A percentile compares a stretch with the other conserved stretches of the same genome.
Conservation (phyloP, 352 stramenopile genomes). For the Phytopythium kandeliae region DNA sequence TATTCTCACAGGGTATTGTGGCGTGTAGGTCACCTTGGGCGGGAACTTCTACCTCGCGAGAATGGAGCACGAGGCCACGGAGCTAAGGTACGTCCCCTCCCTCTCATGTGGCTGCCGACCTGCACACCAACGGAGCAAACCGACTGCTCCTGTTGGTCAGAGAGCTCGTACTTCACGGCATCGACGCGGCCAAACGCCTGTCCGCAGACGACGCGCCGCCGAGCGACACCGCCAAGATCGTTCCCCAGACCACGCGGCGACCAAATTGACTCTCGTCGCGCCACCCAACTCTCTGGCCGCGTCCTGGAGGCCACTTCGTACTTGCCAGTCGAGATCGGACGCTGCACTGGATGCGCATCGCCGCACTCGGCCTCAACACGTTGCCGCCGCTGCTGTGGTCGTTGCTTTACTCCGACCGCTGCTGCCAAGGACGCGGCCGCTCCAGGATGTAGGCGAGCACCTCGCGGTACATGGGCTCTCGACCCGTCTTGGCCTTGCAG, state of each 20-base stretch:
- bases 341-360: too few relatives aligned
- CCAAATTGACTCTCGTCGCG: too few relatives aligned
- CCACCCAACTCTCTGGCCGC: too few relatives aligned
- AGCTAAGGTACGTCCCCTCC: slow-evolving; percentile 25
- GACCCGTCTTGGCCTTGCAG: slow-evolving; percentile 68
- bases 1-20: too few relatives aligned
- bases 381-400: too few relatives aligned
- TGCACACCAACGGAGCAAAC: neutral
- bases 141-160: neutral
- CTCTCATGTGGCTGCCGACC: neutral
- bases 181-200: slow-evolving; percentile 19
- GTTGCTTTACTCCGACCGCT: too few relatives aligned
- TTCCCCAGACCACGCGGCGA: too few relatives aligned
- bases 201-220: slow-evolving; percentile 4
- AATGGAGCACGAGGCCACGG: slow-evolving; percentile 55
- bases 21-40: slow-evolving; percentile 23
- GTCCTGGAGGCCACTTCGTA: too few relatives aligned
- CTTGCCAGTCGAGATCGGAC: too few relatives aligned
- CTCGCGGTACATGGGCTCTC: slow-evolving; percentile 63
- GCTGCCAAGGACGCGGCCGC: too few relatives aligned
- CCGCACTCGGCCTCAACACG: too few relatives aligned
- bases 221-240: slow-evolving; percentile 7
- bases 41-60: slow-evolving; percentile 65
- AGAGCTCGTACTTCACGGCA: slow-evolving; percentile 13
- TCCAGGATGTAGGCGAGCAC: slow-evolving; percentile 33